Percentiles rank a stretch among this genome's conserved stretches.
These are phyloP conservation scores for Pythium guiyangense DNA, from an alignment of 352 stramenopile genomes.

Conservation along the genomic window DNA sequence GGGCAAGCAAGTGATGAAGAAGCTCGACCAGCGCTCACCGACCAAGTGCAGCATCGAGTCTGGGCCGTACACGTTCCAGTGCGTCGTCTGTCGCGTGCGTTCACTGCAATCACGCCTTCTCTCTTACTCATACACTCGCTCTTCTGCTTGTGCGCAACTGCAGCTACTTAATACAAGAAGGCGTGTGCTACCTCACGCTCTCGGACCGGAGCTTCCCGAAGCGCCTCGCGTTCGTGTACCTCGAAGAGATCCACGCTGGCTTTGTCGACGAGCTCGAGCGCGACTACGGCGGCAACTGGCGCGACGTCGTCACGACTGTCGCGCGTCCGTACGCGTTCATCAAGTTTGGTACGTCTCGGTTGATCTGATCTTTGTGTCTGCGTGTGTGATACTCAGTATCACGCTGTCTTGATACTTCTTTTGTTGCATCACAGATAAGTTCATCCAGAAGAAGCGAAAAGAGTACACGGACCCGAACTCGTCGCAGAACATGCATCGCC, in stretches of 20 bases:
- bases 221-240: constrained; percentile 96
- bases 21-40: constrained; percentile 86
- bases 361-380: no score
- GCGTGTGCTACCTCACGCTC: constrained; percentile 96
- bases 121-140: no score
- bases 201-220: constrained; percentile 96
- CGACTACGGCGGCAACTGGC: constrained; percentile 90
- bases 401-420: no score
- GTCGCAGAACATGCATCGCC: constrained; percentile 92
- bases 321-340: constrained; percentile 98
- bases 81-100: constrained; percentile 25
- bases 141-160: not conserved
- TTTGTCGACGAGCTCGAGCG: constrained; percentile 94
- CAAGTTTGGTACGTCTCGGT: constrained; percentile 94
- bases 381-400: not conserved
- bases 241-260: constrained; percentile 93
- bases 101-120: no score
- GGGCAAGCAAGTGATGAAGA: constrained; percentile 94
- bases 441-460: constrained; percentile 97
- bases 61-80: constrained; percentile 90
- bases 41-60: constrained; percentile 95
- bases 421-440: constrained; percentile 74
- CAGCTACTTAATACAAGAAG: constrained; percentile 96
- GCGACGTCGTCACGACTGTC: constrained; percentile 92
- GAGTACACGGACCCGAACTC: constrained; percentile 97